These are phyloP conservation scores for Pseudogymnoascus sp. DNA, from an alignment of 2,329 filamentous ascomycete species.

Conservation along the genomic window DNA sequence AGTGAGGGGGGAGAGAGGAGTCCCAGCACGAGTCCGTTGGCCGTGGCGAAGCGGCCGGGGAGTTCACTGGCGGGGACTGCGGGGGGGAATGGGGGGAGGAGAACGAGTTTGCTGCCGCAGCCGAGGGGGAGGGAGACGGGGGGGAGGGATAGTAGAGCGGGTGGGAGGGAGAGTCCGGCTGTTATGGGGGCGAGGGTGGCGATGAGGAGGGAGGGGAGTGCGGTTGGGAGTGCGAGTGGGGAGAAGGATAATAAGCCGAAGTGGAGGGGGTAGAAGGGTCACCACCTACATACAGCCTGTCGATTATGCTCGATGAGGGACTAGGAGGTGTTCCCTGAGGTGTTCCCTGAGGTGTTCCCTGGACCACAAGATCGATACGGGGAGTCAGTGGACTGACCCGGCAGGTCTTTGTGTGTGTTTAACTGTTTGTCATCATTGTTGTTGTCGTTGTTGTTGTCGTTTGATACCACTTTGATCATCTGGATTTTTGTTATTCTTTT, in stretches of 20 bases:
- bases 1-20: neutral
- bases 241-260: neutral
- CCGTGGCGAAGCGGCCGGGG: neutral
- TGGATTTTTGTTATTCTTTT: neutral
- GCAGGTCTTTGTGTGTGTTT: neutral
- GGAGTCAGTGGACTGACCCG: no score
- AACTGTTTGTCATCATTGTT: neutral
- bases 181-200: neutral
- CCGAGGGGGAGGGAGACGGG: neutral
- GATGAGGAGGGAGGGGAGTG: neutral
- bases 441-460: neutral
- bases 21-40: neutral
- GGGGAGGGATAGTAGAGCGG: neutral
- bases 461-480: constrained; percentile 1
- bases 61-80: neutral
- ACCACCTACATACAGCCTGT: no score
- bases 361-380: neutral
- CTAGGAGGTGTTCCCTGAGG: no score
- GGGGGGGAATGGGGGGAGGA: neutral
- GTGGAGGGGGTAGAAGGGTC: neutral
- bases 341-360: no score
- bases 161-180: neutral
- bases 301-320: no score
- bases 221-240: neutral
- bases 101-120: neutral